Evolutionary conservation across 768 basidiomycete genomes (phyloP), one percentile per base, ranked within the genome.

Genomic region (Sarcodon aspratus): DNA sequence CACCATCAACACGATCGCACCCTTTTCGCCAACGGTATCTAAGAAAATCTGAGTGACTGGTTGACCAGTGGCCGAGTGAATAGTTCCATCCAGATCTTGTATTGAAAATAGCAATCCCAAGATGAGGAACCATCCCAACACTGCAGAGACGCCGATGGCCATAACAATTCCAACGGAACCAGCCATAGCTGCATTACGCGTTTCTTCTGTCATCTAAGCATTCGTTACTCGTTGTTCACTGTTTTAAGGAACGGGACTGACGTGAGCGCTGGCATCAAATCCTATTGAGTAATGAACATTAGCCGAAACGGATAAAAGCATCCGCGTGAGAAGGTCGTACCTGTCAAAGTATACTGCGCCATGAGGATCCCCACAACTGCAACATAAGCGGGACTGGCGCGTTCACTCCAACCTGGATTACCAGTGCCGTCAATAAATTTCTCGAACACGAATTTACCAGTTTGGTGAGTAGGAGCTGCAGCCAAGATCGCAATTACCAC

Each of bases 21-120:
- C 84, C 33, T 76, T 76, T 57, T 77, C 72, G 1, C 85, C 85
- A 2, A 87, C 82, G 0, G 80, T 80, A 56, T 88, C 85, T 36
- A 86, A 57, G 59, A 88, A 83, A 3, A 90, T 88, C 55, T 88
- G 85, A 2, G 84, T 72, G 1, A 89, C 84, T 1, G 86, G 86
- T 54, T 87, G 74, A 1, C 80, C 81, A 4, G 77, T 80, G 9
- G 63, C 44, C 0, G 78, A 74, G 9, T 53, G 57, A 32, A 86
- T 48, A 0, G 83, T 85, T 4, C 40, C 55, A 15, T 74, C 73
- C 12, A 83, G 67, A 55, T 87, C 78, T 56, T 88, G 86, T 15
- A 89, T 87, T 0, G 80, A 83, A 65, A 88, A 88, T 1, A 88
- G 71, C 36, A 87, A 67, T 0, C 80, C 79, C 6, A 86, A 64